These are phyloP conservation scores for Cytospora leucostoma DNA, from an alignment of 2,329 filamentous ascomycete species.

Conservation along the genomic window DNA sequence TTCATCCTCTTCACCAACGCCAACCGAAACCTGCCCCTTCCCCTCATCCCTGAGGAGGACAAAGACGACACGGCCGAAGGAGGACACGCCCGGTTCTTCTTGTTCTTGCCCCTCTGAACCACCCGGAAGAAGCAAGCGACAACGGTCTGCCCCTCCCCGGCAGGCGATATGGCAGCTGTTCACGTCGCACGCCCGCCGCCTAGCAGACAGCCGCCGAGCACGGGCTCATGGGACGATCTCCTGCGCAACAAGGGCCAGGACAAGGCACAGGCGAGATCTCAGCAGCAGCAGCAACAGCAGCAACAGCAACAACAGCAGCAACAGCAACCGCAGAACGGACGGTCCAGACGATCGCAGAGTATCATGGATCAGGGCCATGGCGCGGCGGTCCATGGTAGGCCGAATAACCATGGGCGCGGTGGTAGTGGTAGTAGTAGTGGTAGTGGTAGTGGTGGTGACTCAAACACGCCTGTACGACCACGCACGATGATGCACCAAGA, in stretches of 20 bases:
- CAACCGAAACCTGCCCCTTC: neutral
- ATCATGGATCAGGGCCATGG: slow-evolving; percentile 7
- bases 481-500: slow-evolving; percentile 23
- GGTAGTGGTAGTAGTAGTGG: too few species aligned
- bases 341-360: slow-evolving; percentile 15
- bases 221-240: slow-evolving; percentile 27
- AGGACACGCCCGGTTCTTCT: too few species aligned
- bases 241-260: slow-evolving; percentile 22
- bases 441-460: too few species aligned
- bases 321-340: slow-evolving; percentile 18
- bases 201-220: slow-evolving; percentile 9
- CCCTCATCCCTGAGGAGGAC: neutral
- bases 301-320: too few species aligned
- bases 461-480: neutral
- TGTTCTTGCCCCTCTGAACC: too few species aligned
- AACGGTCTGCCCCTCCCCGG: too few species aligned
- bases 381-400: slow-evolving; percentile 1
- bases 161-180: slow-evolving; percentile 21
- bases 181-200: slow-evolving; percentile 9
- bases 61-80: too few species aligned
- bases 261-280: slow-evolving; percentile 15
- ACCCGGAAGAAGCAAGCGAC: neutral
- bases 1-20: neutral
- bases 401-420: neutral
- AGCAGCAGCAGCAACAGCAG: too few species aligned